phyloP scores from a whole-genome alignment of 495 filamentous ascomycete species.

The Tetracladium marchalianum region DNA sequence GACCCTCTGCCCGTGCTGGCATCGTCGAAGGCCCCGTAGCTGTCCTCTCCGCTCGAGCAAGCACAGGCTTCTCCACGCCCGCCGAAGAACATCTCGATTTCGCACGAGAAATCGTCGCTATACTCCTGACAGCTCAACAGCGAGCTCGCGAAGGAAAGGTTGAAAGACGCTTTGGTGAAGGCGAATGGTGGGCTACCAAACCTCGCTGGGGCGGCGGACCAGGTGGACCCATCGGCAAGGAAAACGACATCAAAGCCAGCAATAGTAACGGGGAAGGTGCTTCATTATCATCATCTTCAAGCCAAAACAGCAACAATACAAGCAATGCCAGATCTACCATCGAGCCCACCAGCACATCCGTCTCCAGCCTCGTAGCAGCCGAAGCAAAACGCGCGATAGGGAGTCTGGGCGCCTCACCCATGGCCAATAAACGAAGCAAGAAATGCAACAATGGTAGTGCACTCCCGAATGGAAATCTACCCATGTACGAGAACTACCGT shows the following conservation, averaged over 20 bases:
- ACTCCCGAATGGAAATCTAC: constrained; percentile 27
- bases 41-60: constrained; percentile 46
- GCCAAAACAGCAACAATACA: background rate
- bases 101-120: constrained; percentile 60
- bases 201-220: constrained; percentile 70
- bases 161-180: constrained; percentile 61
- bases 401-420: constrained; percentile 5
- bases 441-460: constrained; percentile 26
- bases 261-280: constrained; percentile 5
- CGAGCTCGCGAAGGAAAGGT: constrained; percentile 57
- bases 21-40: constrained; percentile 69
- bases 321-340: background rate
- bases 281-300: constrained; percentile 6
- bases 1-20: constrained; percentile 59
- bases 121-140: constrained; percentile 75
- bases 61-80: constrained; percentile 34
- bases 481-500: constrained; percentile 45
- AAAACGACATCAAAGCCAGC: constrained; percentile 19
- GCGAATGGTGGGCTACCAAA: constrained; percentile 68
- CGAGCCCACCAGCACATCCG: background rate
- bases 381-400: constrained; percentile 19
- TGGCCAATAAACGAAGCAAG: constrained; percentile 12
- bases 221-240: constrained; percentile 50
- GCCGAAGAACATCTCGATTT: constrained; percentile 53
- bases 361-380: background rate